phyloP scores from a whole-genome alignment of 2,329 filamentous ascomycete species.

The Scorias spongiosa region DNA sequence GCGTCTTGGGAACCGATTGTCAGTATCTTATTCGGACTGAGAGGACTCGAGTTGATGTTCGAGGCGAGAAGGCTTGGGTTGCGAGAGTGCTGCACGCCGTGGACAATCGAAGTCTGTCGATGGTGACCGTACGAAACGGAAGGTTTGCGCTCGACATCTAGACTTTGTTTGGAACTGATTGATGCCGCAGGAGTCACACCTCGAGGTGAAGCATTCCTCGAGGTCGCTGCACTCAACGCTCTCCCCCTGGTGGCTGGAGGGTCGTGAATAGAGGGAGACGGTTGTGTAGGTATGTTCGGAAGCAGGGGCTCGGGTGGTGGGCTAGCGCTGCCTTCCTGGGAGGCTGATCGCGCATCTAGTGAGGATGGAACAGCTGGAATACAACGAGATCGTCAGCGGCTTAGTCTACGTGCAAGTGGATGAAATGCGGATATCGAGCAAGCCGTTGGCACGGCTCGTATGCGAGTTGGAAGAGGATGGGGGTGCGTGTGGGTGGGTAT shows the following conservation, averaged over 20 bases:
- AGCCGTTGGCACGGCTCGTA: no score
- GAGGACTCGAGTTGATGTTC: constrained; percentile 58
- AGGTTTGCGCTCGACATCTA: constrained; percentile 32
- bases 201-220: constrained; percentile 28
- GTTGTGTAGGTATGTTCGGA: constrained; percentile 15
- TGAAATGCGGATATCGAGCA: no score
- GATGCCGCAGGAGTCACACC: constrained; percentile 27
- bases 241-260: constrained; percentile 30
- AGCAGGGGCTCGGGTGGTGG: constrained; percentile 19
- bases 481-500: no score
- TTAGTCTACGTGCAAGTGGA: no score
- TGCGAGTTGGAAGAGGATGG: no score
- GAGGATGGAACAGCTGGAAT: background rate
- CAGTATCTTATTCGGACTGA: constrained; percentile 76
- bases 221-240: constrained; percentile 27
- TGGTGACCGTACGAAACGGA: constrained; percentile 65
- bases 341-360: background rate
- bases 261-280: constrained; percentile 19
- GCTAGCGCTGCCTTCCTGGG: constrained; percentile 8
- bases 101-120: constrained; percentile 90
- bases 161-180: constrained; percentile 20
- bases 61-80: constrained; percentile 77
- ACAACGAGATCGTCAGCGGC: background rate
- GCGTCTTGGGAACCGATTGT: constrained; percentile 16
- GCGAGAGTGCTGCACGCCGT: constrained; percentile 82